These are phyloP conservation scores for Penicillium sp. DNA, from an alignment of 2,329 filamentous ascomycete genomes.

Conservation along the genomic window DNA sequence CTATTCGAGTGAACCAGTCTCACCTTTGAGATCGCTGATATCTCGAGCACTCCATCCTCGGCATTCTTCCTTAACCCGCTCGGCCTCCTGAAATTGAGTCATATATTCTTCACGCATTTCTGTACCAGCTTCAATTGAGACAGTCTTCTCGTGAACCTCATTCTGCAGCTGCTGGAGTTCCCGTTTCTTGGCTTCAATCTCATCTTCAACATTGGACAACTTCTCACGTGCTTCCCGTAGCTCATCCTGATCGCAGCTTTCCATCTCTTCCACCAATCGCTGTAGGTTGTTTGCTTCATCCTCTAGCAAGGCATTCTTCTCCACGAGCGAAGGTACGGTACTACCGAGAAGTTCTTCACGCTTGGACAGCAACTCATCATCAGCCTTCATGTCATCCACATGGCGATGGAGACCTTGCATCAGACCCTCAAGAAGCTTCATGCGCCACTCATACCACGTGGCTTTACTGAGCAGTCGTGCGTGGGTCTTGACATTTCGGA, in stretches of 20 bases:
- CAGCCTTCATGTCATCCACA: slow-evolving; percentile 70
- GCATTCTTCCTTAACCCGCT: slow-evolving; percentile 81
- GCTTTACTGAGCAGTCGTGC: slow-evolving; percentile 87
- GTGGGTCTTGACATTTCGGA: slow-evolving; percentile 95
- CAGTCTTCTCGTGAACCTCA: slow-evolving; percentile 67
- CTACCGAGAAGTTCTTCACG: slow-evolving; percentile 68
- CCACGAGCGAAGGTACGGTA: slow-evolving; percentile 64
- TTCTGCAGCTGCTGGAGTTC: slow-evolving; percentile 66
- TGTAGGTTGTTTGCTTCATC: slow-evolving; percentile 67
- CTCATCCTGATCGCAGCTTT: slow-evolving; percentile 72
- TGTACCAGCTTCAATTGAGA: slow-evolving; percentile 60
- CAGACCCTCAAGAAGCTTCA: slow-evolving; percentile 79
- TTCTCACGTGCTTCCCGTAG: slow-evolving; percentile 70
- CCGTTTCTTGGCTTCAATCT: slow-evolving; percentile 68
- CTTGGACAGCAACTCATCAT: slow-evolving; percentile 65
- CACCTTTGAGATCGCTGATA: slow-evolving; percentile 75
- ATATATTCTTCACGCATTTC: slow-evolving; percentile 68
- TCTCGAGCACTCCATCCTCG: slow-evolving; percentile 85
- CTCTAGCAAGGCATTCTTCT: slow-evolving; percentile 62
- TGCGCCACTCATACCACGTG: slow-evolving; percentile 98
- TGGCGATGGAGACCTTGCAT: slow-evolving; percentile 78
- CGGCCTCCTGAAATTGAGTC: slow-evolving; percentile 76
- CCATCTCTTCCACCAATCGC: slow-evolving; percentile 62
- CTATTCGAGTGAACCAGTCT: slow-evolving; percentile 18
- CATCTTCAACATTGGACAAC: slow-evolving; percentile 63